Evolutionary conservation across 2,329 filamentous ascomycete genomes (phyloP).

Genomic region (Lasiodiplodia gonubiensis): DNA sequence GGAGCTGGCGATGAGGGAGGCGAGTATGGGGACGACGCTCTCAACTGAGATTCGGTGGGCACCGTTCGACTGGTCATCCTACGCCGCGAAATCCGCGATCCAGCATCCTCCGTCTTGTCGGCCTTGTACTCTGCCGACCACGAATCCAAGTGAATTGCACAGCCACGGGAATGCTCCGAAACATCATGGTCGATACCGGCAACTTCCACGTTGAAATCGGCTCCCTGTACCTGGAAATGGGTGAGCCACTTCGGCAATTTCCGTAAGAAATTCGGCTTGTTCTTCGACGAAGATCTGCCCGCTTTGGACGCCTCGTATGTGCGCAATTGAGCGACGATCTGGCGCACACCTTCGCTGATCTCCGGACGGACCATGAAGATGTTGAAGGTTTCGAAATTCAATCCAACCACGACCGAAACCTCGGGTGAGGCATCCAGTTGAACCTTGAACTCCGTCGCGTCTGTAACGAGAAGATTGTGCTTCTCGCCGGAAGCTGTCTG

Average conservation of each 20-base stretch:
- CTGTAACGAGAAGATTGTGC: slow-evolving; percentile 85
- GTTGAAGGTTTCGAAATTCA: slow-evolving; percentile 83
- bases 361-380: slow-evolving; percentile 90
- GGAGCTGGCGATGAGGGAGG: slow-evolving; percentile 49
- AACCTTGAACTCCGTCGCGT: slow-evolving; percentile 84
- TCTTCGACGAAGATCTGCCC: slow-evolving; percentile 48
- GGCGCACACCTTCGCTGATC: slow-evolving; percentile 87
- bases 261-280: slow-evolving; percentile 70
- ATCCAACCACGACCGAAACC: slow-evolving; percentile 78
- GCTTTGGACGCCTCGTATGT: slow-evolving; percentile 60
- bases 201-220: slow-evolving; percentile 87
- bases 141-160: slow-evolving; percentile 84
- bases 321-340: slow-evolving; percentile 85
- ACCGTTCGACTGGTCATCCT: slow-evolving; percentile 71
- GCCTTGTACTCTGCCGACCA: slow-evolving; percentile 90
- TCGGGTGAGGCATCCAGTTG: slow-evolving; percentile 86
- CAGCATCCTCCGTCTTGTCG: slow-evolving; percentile 71
- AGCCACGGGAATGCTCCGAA: slow-evolving; percentile 78
- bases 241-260: slow-evolving; percentile 83
- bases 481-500: slow-evolving; percentile 82
- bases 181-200: slow-evolving; percentile 86
- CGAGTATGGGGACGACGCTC: slow-evolving; percentile 56
- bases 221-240: slow-evolving; percentile 82
- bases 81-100: slow-evolving; percentile 65
- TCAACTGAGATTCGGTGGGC: slow-evolving; percentile 66